These are phyloP conservation scores for Rehmannia glutinosa DNA, from an alignment of 257 asterid genomes.

Conservation along the genomic window DNA sequence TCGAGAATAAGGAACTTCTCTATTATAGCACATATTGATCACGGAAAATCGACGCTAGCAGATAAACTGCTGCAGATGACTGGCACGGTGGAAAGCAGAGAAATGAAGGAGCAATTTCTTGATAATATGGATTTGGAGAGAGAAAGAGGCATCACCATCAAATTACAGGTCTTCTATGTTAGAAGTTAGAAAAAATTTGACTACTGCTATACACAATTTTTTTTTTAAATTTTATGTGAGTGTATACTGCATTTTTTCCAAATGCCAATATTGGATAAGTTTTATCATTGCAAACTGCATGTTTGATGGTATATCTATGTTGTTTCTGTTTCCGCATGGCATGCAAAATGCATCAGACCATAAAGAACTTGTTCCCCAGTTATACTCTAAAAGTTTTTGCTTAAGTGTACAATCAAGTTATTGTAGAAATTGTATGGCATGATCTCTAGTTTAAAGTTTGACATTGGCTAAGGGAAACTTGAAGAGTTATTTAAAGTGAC, in stretches of 20 bases:
- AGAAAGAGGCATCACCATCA: constrained; percentile 98
- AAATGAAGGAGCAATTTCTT: constrained; percentile 94
- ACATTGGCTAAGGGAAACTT: neutral
- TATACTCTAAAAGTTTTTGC: neutral
- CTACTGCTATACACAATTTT: neutral
- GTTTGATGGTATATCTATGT: neutral
- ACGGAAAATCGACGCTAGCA: constrained; percentile 94
- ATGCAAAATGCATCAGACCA: neutral
- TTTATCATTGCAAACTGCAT: neutral
- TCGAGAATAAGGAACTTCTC: constrained; percentile 82
- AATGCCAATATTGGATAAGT: constrained; percentile 4
- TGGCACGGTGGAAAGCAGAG: constrained; percentile 91
- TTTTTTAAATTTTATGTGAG: neutral
- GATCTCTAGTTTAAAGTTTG: neutral
- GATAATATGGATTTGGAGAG: constrained; percentile 99
- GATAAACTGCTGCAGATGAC: constrained; percentile 94
- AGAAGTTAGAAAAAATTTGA: neutral
- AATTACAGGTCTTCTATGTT: constrained; percentile 68
- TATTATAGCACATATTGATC: constrained; percentile 96
- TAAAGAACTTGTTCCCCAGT: neutral
- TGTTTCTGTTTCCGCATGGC: neutral
- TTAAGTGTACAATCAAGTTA: neutral
- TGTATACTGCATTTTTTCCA: neutral
- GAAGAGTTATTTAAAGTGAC: neutral
- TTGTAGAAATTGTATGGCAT: neutral